Evolutionary conservation across 2,329 filamentous ascomycete species (phyloP).

Genomic region (Aspergillus vadensis): DNA sequence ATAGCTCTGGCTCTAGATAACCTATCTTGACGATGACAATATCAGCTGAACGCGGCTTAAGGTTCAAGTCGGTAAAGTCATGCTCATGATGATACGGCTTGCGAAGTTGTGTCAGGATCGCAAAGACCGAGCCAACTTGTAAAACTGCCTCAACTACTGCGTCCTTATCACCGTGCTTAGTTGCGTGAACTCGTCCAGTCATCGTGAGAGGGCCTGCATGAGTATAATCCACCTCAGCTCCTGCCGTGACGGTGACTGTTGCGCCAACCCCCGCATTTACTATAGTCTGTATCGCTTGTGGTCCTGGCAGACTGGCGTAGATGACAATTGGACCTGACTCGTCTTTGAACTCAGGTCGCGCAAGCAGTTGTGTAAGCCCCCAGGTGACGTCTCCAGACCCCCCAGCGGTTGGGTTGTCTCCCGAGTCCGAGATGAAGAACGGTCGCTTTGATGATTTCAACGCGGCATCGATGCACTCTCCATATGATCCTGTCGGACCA

Average conservation of each 20-base stretch:
- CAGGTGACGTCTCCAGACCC: conserved; percentile 58
- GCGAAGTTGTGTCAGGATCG: conserved; percentile 55
- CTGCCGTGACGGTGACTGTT: conserved; percentile 54
- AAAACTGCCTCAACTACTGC: conserved; percentile 54
- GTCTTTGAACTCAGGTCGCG: conserved; percentile 48
- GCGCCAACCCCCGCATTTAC: conserved; percentile 51
- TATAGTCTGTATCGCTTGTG: conserved; percentile 46
- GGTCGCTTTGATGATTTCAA: conserved; percentile 45
- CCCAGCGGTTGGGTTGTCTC: conserved; percentile 59
- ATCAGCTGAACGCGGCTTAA: conserved; percentile 50
- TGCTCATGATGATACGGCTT: conserved; percentile 58
- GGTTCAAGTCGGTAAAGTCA: conserved; percentile 54
- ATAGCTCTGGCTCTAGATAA: conserved; percentile 58
- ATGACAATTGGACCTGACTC: conserved; percentile 48
- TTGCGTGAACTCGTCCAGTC: conserved; percentile 54
- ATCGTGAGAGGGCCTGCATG: conserved; percentile 54
- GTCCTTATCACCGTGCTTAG: conserved; percentile 54
- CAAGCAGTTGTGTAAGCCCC: conserved; percentile 51
- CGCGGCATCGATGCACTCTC: conserved; percentile 52
- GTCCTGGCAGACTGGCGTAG: conserved; percentile 57
- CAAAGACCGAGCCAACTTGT: conserved; percentile 54
- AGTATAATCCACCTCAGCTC: conserved; percentile 52
- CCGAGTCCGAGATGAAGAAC: conserved; percentile 59
- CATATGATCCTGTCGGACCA: conserved; percentile 52
- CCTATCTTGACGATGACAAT: conserved; percentile 60